Conservation (phyloP, 1,139 yeast species). For the Blastobotrys serpentis region DNA sequence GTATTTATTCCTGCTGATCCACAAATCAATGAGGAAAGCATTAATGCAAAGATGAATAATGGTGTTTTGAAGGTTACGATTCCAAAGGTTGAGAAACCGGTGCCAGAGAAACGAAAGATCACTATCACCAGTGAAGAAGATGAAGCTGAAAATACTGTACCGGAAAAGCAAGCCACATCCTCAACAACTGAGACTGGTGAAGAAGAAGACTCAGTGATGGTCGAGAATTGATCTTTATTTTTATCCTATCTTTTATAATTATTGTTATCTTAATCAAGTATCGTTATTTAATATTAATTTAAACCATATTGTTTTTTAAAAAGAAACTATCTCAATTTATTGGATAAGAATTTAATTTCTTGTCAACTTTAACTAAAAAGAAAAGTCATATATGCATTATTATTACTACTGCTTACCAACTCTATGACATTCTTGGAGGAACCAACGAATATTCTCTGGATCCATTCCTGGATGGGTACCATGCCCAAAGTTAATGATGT, state of each 20-base stretch:
- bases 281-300: neutral
- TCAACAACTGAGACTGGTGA: neutral
- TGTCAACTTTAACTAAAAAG: too few relatives aligned
- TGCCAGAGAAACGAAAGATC: constrained; percentile 22
- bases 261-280: too few relatives aligned
- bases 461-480: constrained; percentile 98
- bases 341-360: too few relatives aligned
- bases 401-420: constrained; percentile 52
- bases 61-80: constrained; percentile 53
- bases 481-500: constrained; percentile 93
- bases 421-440: constrained; percentile 84
- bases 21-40: constrained; percentile 49
- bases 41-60: constrained; percentile 50
- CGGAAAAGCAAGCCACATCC: neutral
- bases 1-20: constrained; percentile 54
- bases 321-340: too few relatives aligned
- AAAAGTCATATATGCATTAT: too few relatives aligned
- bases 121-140: constrained; percentile 17
- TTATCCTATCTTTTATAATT: too few relatives aligned
- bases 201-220: constrained; percentile 14
- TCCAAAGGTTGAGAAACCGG: constrained; percentile 42
- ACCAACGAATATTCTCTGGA: constrained; percentile 81
- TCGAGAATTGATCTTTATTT: neutral
- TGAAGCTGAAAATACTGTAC: neutral
- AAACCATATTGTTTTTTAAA: neutral